Evolutionary conservation across 1,284 basidiomycete species (phyloP).

Genomic region (Papiliotrema laurentii): DNA sequence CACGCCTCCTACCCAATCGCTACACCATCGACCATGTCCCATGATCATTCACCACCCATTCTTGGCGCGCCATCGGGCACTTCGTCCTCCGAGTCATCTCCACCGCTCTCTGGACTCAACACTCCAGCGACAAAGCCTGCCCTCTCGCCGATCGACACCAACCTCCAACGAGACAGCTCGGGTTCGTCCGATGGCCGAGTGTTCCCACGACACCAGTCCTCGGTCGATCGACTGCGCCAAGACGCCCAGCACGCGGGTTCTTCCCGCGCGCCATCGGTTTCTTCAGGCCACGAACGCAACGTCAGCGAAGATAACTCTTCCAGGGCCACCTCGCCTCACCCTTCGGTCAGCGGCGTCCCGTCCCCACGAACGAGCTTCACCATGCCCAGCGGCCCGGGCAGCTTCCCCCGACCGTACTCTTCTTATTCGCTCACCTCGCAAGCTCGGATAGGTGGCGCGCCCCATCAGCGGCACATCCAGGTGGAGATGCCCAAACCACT

Average conservation of each 20-base stretch:
- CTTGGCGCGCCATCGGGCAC: constrained; percentile 7
- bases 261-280: constrained; percentile 20
- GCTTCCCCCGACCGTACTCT: constrained; percentile 3
- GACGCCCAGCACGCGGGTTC: constrained; percentile 7
- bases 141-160: constrained; percentile 21
- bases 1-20: constrained; percentile 33
- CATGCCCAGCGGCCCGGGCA: not conserved
- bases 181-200: constrained; percentile 3
- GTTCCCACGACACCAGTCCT: constrained; percentile 11
- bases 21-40: constrained; percentile 24
- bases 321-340: constrained; percentile 20
- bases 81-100: constrained; percentile 16
- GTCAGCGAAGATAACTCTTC: constrained; percentile 17
- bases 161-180: constrained; percentile 13
- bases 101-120: constrained; percentile 11
- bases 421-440: not conserved
- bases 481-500: constrained; percentile 33
- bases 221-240: constrained; percentile 23
- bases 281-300: constrained; percentile 8
- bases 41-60: constrained; percentile 29
- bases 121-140: constrained; percentile 12
- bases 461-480: constrained; percentile 31
- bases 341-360: constrained; percentile 17
- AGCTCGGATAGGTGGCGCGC: constrained; percentile 19
- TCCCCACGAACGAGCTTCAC: not conserved